These are phyloP conservation scores for Psidium guajava DNA, from an alignment of 345 rosid genomes.

Conservation along the genomic window DNA sequence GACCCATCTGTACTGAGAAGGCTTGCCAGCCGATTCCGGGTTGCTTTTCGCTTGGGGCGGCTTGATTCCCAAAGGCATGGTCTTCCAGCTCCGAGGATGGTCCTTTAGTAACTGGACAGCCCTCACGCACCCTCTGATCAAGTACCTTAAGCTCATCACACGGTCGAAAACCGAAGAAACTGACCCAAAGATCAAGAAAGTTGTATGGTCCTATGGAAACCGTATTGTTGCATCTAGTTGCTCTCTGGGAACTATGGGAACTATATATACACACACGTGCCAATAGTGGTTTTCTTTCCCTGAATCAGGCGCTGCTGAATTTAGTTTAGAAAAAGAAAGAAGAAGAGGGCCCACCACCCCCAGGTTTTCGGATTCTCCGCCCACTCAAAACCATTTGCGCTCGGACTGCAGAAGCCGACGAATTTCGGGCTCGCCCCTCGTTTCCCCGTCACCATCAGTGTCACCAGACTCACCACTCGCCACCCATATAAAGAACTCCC, in stretches of 20 bases:
- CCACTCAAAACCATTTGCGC: neutral
- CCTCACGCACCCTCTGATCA: neutral
- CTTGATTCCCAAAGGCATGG: neutral
- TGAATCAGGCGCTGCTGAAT: neutral
- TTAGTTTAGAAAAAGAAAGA: neutral
- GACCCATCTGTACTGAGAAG: neutral
- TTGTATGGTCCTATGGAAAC: neutral
- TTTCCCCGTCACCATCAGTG: neutral
- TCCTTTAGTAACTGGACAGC: neutral
- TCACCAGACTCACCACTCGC: neutral
- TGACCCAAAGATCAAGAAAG: neutral
- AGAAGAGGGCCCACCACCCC: neutral
- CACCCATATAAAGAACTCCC: neutral
- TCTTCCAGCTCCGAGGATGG: neutral
- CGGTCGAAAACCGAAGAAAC: neutral
- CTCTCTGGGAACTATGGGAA: neutral
- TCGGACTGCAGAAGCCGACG: neutral
- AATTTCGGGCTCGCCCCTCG: neutral
- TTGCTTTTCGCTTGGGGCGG: neutral
- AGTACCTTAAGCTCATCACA: conserved; percentile 1
- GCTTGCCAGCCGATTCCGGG: neutral
- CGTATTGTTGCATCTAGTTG: neutral
- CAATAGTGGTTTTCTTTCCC: neutral
- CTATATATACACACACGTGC: neutral
- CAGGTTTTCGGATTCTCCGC: neutral